Conservation (phyloP, 2,329 filamentous ascomycete species). For the Botrytis deweyae region DNA sequence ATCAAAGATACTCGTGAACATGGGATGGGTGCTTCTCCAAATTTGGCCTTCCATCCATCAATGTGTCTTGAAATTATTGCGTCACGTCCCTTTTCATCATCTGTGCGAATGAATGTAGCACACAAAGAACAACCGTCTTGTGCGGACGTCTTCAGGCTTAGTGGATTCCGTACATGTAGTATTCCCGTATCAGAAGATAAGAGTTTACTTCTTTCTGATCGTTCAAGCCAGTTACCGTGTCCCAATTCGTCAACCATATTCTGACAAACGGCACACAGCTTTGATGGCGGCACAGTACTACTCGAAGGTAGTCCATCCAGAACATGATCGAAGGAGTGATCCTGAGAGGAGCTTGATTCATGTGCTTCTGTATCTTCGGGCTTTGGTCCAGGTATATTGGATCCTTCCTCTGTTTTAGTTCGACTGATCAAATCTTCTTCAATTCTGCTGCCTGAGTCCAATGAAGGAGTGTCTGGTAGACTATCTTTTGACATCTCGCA, state of each 20-base stretch:
- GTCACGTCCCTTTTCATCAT: background rate
- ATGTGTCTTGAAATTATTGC: background rate
- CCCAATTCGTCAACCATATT: background rate
- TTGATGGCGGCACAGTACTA: background rate
- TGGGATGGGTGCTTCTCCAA: background rate
- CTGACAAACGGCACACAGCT: background rate
- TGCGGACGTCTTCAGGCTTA: fast-evolving
- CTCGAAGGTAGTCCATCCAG: background rate
- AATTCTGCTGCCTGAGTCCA: background rate
- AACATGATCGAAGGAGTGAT: background rate
- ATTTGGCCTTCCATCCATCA: background rate
- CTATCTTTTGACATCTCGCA: background rate
- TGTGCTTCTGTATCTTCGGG: background rate
- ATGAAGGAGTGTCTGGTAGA: background rate
- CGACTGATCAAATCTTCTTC: fast-evolving
- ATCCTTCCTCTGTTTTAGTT: background rate
- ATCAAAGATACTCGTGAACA: no score
- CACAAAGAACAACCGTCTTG: background rate
- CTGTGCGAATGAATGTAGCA: background rate
- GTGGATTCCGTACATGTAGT: background rate
- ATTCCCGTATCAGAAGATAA: background rate
- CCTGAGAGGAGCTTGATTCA: fast-evolving
- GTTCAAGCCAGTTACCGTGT: background rate
- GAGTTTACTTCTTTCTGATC: no score
- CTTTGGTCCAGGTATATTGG: fast-evolving